Percentiles rank a stretch among this genome's conserved stretches.
Evolutionary conservation across 179 eudicot genomes (phyloP).

Genomic region (Camellia oleifera): DNA sequence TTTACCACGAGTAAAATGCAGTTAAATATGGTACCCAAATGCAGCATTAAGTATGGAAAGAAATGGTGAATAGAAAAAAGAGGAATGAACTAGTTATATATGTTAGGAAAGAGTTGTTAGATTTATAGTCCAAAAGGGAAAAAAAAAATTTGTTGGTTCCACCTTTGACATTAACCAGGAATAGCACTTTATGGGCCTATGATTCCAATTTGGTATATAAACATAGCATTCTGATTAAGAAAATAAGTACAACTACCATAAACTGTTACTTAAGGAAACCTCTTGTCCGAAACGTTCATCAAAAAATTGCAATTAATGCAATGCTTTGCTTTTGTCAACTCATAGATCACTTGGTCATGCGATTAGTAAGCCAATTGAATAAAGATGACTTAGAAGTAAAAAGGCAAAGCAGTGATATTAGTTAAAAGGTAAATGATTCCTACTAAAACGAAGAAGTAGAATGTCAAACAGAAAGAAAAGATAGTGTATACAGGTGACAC

Average conservation of each 20-base stretch:
- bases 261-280: background rate
- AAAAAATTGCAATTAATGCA: background rate
- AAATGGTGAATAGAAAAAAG: background rate
- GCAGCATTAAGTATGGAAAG: background rate
- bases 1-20: background rate
- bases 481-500: background rate
- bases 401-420: background rate
- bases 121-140: background rate
- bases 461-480: background rate
- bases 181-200: slow-evolving; percentile 7
- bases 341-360: background rate
- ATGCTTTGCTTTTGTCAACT: background rate
- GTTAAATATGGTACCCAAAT: background rate
- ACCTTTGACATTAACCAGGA: background rate
- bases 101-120: background rate
- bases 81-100: background rate
- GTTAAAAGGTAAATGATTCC: background rate
- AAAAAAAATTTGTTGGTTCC: background rate
- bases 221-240: background rate
- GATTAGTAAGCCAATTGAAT: background rate
- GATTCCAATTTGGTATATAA: background rate
- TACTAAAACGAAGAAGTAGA: background rate
- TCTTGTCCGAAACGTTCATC: background rate
- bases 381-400: background rate
- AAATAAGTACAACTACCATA: background rate